These are phyloP conservation scores for Chytriomyces sp. DNA, from an alignment of 192 early-diverging fungal species.

Conservation along the genomic window DNA sequence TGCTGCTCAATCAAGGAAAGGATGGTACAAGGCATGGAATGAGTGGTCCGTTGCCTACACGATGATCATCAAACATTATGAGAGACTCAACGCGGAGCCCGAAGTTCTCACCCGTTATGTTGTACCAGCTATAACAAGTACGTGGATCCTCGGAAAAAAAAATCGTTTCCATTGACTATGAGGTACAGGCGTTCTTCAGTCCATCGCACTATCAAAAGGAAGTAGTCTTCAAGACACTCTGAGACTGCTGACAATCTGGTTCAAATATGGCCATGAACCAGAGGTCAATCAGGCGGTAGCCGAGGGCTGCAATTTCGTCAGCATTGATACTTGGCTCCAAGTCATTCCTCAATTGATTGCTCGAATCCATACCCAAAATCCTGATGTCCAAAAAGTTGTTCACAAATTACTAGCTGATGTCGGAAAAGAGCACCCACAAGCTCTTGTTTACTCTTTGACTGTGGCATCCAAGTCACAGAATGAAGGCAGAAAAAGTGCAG, in stretches of 20 bases:
- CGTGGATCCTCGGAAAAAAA: background rate
- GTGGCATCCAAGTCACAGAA: slow-evolving; percentile 84
- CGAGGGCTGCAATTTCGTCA: slow-evolving; percentile 70
- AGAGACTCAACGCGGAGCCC: slow-evolving; percentile 67
- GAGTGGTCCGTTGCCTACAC: slow-evolving; percentile 81
- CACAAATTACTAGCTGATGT: slow-evolving; percentile 77
- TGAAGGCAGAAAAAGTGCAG: slow-evolving; percentile 62
- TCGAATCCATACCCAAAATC: slow-evolving; percentile 70
- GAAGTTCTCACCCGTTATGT: slow-evolving; percentile 61
- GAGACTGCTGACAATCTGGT: slow-evolving; percentile 81
- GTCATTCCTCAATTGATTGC: slow-evolving; percentile 91
- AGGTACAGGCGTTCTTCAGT: slow-evolving; percentile 69
- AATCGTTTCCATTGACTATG: background rate
- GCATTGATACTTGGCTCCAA: slow-evolving; percentile 86
- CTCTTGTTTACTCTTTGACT: slow-evolving; percentile 83
- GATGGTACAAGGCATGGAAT: slow-evolving; percentile 92
- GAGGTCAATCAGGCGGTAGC: slow-evolving; percentile 71
- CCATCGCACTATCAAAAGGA: slow-evolving; percentile 79
- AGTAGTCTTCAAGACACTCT: slow-evolving; percentile 84
- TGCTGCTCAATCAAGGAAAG: slow-evolving; percentile 71
- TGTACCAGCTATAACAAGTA: slow-evolving; percentile 69
- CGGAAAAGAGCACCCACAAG: slow-evolving; percentile 86
- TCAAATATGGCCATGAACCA: slow-evolving; percentile 78
- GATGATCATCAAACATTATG: slow-evolving; percentile 72
- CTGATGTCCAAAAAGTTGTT: slow-evolving; percentile 70